Evolutionary conservation across 495 filamentous ascomycete genomes (phyloP), one percentile per base, ranked within the genome.

Genomic region (Polyplosphaeria fusca): DNA sequence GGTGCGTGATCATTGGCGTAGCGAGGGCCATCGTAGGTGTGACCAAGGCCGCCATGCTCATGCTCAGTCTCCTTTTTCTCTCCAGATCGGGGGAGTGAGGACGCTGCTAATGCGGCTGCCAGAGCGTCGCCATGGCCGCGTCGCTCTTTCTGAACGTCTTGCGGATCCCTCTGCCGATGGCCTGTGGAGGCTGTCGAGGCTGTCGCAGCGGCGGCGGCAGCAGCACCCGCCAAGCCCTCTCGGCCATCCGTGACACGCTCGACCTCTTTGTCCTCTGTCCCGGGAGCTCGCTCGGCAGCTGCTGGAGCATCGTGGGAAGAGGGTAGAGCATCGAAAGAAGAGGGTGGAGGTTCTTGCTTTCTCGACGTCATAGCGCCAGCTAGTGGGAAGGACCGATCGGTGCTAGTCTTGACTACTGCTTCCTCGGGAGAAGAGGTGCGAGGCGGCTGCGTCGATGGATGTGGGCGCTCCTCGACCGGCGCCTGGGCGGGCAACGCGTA

Each of bases 361-460:
- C 43, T 23, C 2, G 4, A 13, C 2, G 42, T 55, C 3, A 62
- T 51, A 28, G 55, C 61, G 19, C 61, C 55, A 16, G 55, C 43
- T 7, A 63, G 22, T 5, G 59, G 59, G 30, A 62, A 62, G 7
- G 46, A 41, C 16, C 59, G 52, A 26, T 62, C 40, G 20, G 55
- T 44, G 13, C 35, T 49, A 25, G 14, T 42, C 16, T 16, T 39
- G 2, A 28, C 24, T n/a, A n/a, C n/a, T n/a, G n/a, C n/a, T n/a
- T n/a, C n/a, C n/a, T n/a, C n/a, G n/a, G n/a, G n/a, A n/a, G n/a
- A n/a, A n/a, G n/a, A n/a, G n/a, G n/a, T n/a, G n/a, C n/a, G n/a
- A n/a, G n/a, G n/a, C n/a, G n/a, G n/a, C n/a, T n/a, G n/a, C n/a
- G n/a, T n/a, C n/a, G n/a, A n/a, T n/a, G n/a, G n/a, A n/a, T n/a